These are phyloP conservation scores for Camelina laxa DNA, from an alignment of 345 rosid genomes.

Conservation along the genomic window DNA sequence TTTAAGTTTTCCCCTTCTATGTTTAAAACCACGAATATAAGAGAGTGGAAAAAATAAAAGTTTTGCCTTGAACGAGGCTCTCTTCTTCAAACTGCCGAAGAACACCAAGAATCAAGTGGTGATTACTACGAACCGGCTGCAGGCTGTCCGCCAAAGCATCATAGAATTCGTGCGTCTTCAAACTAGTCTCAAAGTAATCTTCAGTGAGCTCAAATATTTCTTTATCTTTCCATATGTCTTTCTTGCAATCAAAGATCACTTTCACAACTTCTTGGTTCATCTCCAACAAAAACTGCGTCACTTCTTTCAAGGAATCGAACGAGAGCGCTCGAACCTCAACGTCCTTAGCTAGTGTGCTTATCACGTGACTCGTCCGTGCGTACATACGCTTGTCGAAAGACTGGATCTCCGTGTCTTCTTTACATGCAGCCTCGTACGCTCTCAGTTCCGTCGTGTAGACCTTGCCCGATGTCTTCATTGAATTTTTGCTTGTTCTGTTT, in stretches of 20 bases:
- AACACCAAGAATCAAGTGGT: slow-evolving; percentile 61
- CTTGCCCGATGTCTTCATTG: slow-evolving; percentile 40
- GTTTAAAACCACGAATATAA: neutral
- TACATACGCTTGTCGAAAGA: slow-evolving; percentile 66
- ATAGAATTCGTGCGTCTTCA: slow-evolving; percentile 81
- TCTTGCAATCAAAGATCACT: slow-evolving; percentile 76
- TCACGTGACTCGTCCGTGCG: slow-evolving; percentile 69
- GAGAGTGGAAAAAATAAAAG: neutral
- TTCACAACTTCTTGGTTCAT: slow-evolving; percentile 90
- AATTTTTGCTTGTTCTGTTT: slow-evolving; percentile 50
- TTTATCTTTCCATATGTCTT: slow-evolving; percentile 81
- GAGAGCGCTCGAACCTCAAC: slow-evolving; percentile 83
- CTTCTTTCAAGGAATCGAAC: slow-evolving; percentile 73
- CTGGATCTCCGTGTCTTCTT: slow-evolving; percentile 60
- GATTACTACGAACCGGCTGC: slow-evolving; percentile 68
- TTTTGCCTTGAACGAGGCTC: slow-evolving; percentile 33
- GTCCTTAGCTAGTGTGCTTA: slow-evolving; percentile 69
- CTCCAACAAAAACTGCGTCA: slow-evolving; percentile 72
- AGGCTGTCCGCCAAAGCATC: slow-evolving; percentile 74
- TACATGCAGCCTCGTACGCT: slow-evolving; percentile 80
- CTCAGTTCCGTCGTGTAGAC: slow-evolving; percentile 58
- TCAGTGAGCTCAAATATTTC: slow-evolving; percentile 77
- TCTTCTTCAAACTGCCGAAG: slow-evolving; percentile 83
- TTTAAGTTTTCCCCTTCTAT: too few species aligned
- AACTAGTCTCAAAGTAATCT: slow-evolving; percentile 82